Base-by-base conservation (phyloP, 1,284 basidiomycete genomes). In the Puccinia hordei region DNA sequence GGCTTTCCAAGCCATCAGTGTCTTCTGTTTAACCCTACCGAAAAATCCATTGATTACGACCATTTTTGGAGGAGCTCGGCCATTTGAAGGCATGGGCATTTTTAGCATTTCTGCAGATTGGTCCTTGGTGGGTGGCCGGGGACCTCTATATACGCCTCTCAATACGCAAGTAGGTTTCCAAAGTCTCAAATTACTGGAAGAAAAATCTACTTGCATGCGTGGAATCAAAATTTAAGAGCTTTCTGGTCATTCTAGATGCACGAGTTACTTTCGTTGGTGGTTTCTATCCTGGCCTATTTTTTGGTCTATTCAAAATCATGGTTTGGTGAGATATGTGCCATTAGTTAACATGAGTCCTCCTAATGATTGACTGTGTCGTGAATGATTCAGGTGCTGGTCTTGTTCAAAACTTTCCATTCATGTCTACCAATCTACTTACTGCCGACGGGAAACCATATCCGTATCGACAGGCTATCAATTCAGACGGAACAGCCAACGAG, bases 341-440 rank as follows among this genome's bases (percentile, higher is more conserved):
- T 49, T 8, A 49, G 13, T 49, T 15, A 13, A 17, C 6, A 6
- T 13, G 41, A 44, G 41, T 44, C 41, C 8, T 44, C 41, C 41
- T 33, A n/a, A n/a, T n/a, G n/a, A 49, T 12, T n/a, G 44, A 71
- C 35, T n/a, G 10, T 1, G 49, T 19, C 4, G 27, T 71, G 68
- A 44, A n/a, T 17, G 17, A 24, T 17, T n/a, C 27, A 77, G 74
- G 38, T 53, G 74, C 61, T 10, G 74, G 74, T 1, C 3, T 68
- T 2, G 19, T n/a, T 17, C 74, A 77, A 77, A 77, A 77, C 51
- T 77, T 77, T 63, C 74, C 74, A 17, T 77, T 77, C 46, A 33
- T 77, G 61, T 77, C 74, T 12, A 33, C 53, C 46, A 66, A 44
- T 15, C 35, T 77, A 33, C 38, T 77, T 9, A 33, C n/a, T 30